A percentile compares a stretch with the other conserved stretches of the same genome.
These are phyloP conservation scores for Syzygium aqueum DNA, from an alignment of 345 rosid species.

Conservation along the genomic window DNA sequence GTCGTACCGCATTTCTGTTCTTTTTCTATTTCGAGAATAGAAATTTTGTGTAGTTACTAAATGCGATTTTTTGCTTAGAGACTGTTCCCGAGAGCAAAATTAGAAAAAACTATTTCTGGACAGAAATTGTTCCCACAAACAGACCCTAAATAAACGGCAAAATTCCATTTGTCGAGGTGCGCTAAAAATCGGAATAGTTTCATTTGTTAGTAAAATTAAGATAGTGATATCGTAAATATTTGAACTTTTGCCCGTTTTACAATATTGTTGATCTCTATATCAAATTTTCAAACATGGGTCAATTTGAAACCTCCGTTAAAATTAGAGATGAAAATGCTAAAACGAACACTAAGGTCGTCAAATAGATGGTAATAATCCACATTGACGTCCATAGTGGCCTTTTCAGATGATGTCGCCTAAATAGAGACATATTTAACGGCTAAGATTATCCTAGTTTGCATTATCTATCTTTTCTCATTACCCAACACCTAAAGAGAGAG, in stretches of 20 bases:
- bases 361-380: background rate
- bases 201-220: background rate
- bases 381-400: background rate
- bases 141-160: background rate
- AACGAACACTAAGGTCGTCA: background rate
- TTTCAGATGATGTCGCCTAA: too few species aligned
- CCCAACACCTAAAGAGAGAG: background rate
- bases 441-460: background rate
- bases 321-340: background rate
- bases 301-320: background rate
- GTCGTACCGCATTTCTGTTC: too few species aligned
- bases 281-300: background rate
- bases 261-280: background rate
- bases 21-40: too few species aligned
- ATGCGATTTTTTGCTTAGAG: too few species aligned
- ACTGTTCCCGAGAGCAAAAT: too few species aligned
- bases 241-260: background rate
- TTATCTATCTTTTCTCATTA: background rate
- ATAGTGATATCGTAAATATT: background rate
- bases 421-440: background rate
- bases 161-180: background rate
- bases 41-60: too few species aligned
- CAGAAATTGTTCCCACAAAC: background rate
- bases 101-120: too few species aligned
- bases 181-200: background rate